Evolutionary conservation across 495 filamentous ascomycete species (phyloP).

Genomic region (Pyrenula aspistea): DNA sequence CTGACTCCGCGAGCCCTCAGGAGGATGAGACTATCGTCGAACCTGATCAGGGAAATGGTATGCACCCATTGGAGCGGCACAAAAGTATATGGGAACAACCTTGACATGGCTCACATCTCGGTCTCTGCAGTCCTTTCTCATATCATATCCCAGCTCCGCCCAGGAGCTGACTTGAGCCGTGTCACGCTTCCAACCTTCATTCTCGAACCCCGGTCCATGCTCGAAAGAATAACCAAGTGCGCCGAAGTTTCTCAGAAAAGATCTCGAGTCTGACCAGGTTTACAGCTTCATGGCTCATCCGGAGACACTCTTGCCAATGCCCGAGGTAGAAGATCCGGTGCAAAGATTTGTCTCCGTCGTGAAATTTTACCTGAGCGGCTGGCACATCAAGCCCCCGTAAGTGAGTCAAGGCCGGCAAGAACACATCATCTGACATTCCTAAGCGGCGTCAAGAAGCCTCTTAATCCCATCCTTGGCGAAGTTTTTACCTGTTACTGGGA

Average conservation of each 20-base stretch:
- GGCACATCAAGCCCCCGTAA: conserved; percentile 97
- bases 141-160: conserved; percentile 93
- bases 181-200: conserved; percentile 97
- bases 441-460: conserved; percentile 94
- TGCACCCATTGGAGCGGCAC: conserved; percentile 4
- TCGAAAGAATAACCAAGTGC: conserved; percentile 97
- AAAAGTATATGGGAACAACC: neutral
- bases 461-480: conserved; percentile 95
- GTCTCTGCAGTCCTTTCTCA: conserved; percentile 62
- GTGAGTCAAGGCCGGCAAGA: conserved; percentile 21
- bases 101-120: neutral
- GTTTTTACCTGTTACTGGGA: conserved; percentile 95
- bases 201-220: conserved; percentile 91
- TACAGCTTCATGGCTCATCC: conserved; percentile 98
- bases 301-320: conserved; percentile 82
- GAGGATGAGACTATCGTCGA: conserved; percentile 73
- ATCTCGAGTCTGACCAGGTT: neutral
- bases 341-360: conserved; percentile 87
- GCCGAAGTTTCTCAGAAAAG: conserved; percentile 3
- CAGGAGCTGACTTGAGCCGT: conserved; percentile 87
- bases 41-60: conserved; percentile 49
- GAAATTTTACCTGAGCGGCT: conserved; percentile 96
- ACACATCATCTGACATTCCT: neutral
- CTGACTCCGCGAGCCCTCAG: conserved; percentile 25
- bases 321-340: conserved; percentile 78